Evolutionary conservation across 495 filamentous ascomycete species (phyloP), one percentile per base, ranked within the genome.

Genomic region (Podospora anserina): DNA sequence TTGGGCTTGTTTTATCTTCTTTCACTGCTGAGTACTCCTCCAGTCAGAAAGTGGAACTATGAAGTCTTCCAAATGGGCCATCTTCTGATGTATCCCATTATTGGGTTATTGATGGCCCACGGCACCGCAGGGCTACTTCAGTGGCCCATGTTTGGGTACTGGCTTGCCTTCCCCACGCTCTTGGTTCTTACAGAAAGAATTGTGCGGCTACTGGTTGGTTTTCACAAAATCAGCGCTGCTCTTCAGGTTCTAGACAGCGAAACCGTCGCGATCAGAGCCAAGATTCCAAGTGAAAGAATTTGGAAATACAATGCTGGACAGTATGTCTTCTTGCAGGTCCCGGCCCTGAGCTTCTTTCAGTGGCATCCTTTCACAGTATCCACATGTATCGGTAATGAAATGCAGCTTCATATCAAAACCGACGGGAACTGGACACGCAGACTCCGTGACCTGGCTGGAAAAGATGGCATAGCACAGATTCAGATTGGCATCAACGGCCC

Each of bases 321-420:
- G 68, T 80, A 81, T 65, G 71, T 81, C 11, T 74, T 81, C 27
- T 69, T 81, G 7, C 77, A 79, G 57, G 73, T 80, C 2, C 77
- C 78, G 7, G 26, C 68, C n/a, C 32, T 80, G 32, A 77, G 74
- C 18, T 58, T 57, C 5, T 80, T 80, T 57, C 78, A 80, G 65
- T 80, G 78, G 78, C 79, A 80, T 64, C 79, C 76, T 11, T 71
- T 71, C 57, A 71, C 69, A 16, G 69, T 71, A 15, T 71, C 69
- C 18, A 62, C 61, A 2, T 72, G 70, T 5, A 66, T 71, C 4
- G 74, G 74, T n/a, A 73, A 83, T 64, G 83, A 80, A 4, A 73
- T 84, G 26, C 69, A 66, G 66, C 66, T 71, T 4, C 69, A 71
- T 60, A 81, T 89, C 61, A 86, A 74, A 78, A 81, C n/a, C 76